A percentile compares a stretch with the other conserved stretches of the same genome.
Conservation (phyloP, 306 rosid genomes). For the Vachellia pachyceras region DNA sequence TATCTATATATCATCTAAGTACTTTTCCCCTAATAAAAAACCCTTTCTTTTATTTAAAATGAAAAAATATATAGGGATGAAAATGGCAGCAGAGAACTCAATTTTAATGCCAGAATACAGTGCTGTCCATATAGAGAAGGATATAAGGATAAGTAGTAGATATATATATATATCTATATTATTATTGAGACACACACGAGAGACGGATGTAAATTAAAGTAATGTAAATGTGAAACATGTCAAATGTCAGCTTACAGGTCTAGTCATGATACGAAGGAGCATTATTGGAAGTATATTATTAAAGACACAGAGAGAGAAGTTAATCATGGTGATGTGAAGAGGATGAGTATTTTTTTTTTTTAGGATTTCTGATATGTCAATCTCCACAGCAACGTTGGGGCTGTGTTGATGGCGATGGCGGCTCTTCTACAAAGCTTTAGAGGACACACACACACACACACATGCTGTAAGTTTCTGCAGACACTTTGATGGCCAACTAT, state of each 20-base stretch:
- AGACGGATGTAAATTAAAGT: background rate
- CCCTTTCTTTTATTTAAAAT: background rate
- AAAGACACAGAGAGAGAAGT: background rate
- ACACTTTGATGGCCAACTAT: background rate
- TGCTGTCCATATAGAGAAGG: background rate
- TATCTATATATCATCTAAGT: too few relatives aligned
- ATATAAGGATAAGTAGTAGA: background rate
- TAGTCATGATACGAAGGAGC: background rate
- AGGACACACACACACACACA: background rate
- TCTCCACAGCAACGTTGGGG: background rate
- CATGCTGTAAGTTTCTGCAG: background rate
- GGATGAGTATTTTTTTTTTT: background rate
- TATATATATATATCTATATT: background rate
- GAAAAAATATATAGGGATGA: background rate
- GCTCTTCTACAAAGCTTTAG: background rate
- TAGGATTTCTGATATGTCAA: background rate
- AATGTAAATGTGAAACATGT: background rate
- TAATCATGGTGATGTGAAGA: background rate
- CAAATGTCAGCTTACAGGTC: constrained; percentile 5
- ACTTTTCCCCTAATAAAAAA: background rate
- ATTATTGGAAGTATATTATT: background rate
- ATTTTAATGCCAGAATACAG: background rate
- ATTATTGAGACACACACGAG: background rate
- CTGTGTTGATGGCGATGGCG: background rate
- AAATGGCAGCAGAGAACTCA: background rate